phyloP scores from a whole-genome alignment of 768 basidiomycete species.

The Neoboletus magnificus region DNA sequence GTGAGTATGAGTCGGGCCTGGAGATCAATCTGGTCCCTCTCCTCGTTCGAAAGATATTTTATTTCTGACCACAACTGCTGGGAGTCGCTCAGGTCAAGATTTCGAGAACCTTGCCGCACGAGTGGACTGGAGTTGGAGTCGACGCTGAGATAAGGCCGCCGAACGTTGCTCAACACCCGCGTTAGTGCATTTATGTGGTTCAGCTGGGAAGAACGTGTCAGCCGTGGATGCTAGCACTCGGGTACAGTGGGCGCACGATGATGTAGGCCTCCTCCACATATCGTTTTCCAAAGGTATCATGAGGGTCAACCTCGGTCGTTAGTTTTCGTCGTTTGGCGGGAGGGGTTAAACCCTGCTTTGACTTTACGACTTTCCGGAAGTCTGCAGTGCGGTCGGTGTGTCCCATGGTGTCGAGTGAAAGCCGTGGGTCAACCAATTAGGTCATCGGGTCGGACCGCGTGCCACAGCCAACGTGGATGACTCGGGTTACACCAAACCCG shows the following conservation, averaged over 20 bases:
- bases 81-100: constrained; percentile 52
- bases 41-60: constrained; percentile 77
- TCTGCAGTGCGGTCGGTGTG: constrained; percentile 58
- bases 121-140: constrained; percentile 55
- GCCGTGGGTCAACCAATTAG: background rate
- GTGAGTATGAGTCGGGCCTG: constrained; percentile 84
- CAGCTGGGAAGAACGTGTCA: constrained; percentile 42
- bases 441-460: constrained; percentile 2
- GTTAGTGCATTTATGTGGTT: constrained; percentile 69
- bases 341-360: constrained; percentile 41
- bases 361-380: constrained; percentile 51
- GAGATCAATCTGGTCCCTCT: constrained; percentile 94
- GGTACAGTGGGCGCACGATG: constrained; percentile 43
- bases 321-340: constrained; percentile 53
- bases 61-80: constrained; percentile 59
- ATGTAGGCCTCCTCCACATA: constrained; percentile 75
- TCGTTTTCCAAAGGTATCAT: constrained; percentile 52
- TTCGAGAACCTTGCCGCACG: constrained; percentile 47
- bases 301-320: constrained; percentile 34
- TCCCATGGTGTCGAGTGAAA: constrained; percentile 41
- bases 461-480: background rate
- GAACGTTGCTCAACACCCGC: constrained; percentile 70
- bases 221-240: background rate
- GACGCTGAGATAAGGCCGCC: constrained; percentile 85
- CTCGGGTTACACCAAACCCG: constrained; percentile 16